Evolutionary conservation across 345 rosid species (phyloP), one percentile per base, ranked within the genome.

Genomic region (Eucalyptus cladocalyx): DNA sequence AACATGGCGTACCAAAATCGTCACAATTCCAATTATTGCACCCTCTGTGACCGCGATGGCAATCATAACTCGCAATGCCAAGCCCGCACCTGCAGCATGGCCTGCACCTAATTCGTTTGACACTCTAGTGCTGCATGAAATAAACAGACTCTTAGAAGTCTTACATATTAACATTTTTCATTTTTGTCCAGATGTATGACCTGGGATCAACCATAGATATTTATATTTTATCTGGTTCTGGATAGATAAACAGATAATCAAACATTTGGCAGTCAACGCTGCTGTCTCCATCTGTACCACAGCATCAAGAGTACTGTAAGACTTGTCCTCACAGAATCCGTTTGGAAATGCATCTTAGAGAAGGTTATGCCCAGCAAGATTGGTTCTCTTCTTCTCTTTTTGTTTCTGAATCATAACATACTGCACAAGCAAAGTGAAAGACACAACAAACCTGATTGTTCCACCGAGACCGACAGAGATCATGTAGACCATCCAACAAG

Each of bases 61-160:
- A 34, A 93, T 50, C 92, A 95, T 92, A 47, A 96, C 95, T 5
- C 69, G 87, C 23, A 95, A 90, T 11, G 96, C 96, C 80, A 94
- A 89, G 26, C 90, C 89, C 4, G 98, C 95, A 4, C 88, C 90
- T 87, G 87, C 87, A 2, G 96, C 87, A 24, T 90, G 88, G 76
- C 96, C 95, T 2, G 95, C 95, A 18, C 98, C 98, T 49, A 96
- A 86, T 90, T 96, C 95, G 87, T 96, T 96, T 16, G 95, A 92
- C 30, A 95, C 94, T 87, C 96, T 92, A 62, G 95, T 95, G 62
- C 90, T 89, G 88, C 56, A 81, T 6, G 67, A n/a, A 62, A 54
- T 11, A 50, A 86, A 23, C 23, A 86, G 28, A 87, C n/a, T 37
- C 50, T 87, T 28, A 60, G 42, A 16, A 87, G 80, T 18, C 9